Percentiles rank a stretch among this genome's conserved stretches.
These are phyloP conservation scores for Ascodesmis nigricans DNA, from an alignment of 495 filamentous ascomycete species.

Conservation along the genomic window DNA sequence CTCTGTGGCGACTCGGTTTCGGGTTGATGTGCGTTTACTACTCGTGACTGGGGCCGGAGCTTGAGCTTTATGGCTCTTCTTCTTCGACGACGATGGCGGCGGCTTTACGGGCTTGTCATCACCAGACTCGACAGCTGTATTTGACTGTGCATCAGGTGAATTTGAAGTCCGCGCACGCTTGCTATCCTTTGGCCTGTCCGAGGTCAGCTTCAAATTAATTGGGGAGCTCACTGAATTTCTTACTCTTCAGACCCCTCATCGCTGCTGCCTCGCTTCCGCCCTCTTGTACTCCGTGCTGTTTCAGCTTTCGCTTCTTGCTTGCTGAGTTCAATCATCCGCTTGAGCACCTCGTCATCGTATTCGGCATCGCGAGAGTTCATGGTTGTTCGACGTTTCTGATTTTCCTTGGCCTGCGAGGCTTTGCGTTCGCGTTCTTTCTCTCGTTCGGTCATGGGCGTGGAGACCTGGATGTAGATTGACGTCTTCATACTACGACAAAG, in stretches of 20 bases:
- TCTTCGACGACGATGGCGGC: slow-evolving; percentile 16
- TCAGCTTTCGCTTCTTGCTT: slow-evolving; percentile 43
- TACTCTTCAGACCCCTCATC: slow-evolving; percentile 79
- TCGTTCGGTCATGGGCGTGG: slow-evolving; percentile 38
- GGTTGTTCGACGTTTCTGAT: slow-evolving; percentile 63
- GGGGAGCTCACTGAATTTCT: slow-evolving; percentile 22
- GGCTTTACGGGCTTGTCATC: slow-evolving; percentile 19
- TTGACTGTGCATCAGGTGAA: slow-evolving; percentile 19
- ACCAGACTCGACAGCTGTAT: slow-evolving; percentile 15
- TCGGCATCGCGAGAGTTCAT: slow-evolving; percentile 95
- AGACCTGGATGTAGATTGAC: slow-evolving; percentile 50
- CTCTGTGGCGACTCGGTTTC: slow-evolving; percentile 18
- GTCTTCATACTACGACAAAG: slow-evolving; percentile 34
- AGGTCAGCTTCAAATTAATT: slow-evolving; percentile 2
- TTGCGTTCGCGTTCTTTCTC: slow-evolving; percentile 14
- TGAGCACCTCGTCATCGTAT: slow-evolving; percentile 78
- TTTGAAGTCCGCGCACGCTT: slow-evolving; percentile 25
- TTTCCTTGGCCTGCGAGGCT: slow-evolving; percentile 18
- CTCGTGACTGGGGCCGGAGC: too few relatives aligned
- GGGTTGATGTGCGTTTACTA: slow-evolving; percentile 19
- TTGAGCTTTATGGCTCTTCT: too few relatives aligned
- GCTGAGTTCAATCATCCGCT: slow-evolving; percentile 83
- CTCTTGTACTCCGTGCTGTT: slow-evolving; percentile 31
- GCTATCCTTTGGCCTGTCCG: slow-evolving; percentile 24
- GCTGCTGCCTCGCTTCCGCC: slow-evolving; percentile 65